Evolutionary conservation across 2,329 filamentous ascomycete species (phyloP), one percentile per base, ranked within the genome.

Genomic region (Trichophyton benhamiae): DNA sequence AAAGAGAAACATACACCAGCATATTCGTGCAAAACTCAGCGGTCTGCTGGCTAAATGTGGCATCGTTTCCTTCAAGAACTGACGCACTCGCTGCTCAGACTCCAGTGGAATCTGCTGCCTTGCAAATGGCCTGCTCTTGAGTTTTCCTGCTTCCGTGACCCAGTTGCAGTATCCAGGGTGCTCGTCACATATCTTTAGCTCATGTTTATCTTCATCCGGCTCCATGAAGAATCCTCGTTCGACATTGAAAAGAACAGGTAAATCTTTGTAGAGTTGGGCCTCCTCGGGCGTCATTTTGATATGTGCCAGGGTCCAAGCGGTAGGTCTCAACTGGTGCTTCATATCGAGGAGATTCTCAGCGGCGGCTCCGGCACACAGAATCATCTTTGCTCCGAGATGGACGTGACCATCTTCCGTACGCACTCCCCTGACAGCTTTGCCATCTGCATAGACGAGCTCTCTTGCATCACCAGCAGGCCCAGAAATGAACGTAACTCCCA

Each of bases 81-180:
- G 67, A 4, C 77, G 74, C n/a, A 79, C 72, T 1, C 78, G 75
- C 4, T 70, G 64, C 63, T 80, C 80, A 0, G 78, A 75, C 52
- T 78, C 76, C 0, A 75, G 66, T 0, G 80, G 81, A 60, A 72
- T 72, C 61, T 72, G 71, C 36, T 79, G 72, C 58, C 72, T 76
- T 1, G 75, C 46, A 22, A 49, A 49, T 0, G 46, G 46, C 20
- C 25, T 49, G 1, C 46, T 49, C 17, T 20, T 22, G 46, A 49
- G 46, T 22, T 49, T 49, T 22, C 46, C 46, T 49, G 20, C 17
- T 11, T 49, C 46, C 46, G 63, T 61, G 8, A 77, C 64, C 49
- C 75, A 78, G 62, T 82, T 82, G 61, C 76, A 78, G 64, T 83
- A 83, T 2, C 81, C 81, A 0, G 81, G 80, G 62, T 83, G 80